Base-by-base conservation (phyloP, 2,329 filamentous ascomycete species). In the Calonectria crousiana region DNA sequence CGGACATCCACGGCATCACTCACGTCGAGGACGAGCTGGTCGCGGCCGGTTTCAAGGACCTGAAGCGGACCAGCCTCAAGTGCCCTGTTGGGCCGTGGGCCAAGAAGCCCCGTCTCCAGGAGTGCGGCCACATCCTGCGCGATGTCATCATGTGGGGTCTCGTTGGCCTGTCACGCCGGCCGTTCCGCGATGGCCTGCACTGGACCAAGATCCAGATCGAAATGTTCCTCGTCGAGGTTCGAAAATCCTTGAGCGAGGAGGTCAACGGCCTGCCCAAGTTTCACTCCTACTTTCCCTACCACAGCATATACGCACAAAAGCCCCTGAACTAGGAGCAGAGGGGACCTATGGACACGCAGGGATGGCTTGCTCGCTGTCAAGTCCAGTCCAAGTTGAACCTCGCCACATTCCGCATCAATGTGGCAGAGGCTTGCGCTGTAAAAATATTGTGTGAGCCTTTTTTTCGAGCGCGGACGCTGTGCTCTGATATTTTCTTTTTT, bases 81-180 rank as follows among this genome's bases (percentile, higher is more conserved):
- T 86, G 85, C 10, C 89, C 89, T 5, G 78, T 89, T 2, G 89
- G 89, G 20, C 81, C 85, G 4, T 90, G 89, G 89, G 84, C 88
- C 3, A 83, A 84, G 62, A 84, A 84, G 70, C 78, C 82, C 32
- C 83, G 85, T 4, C 83, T 88, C 26, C 84, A 86, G 60, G 83
- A 87, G 44, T 88, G 86, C 75, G 88, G 88, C 2, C 82, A 87
- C 38, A 84, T 89, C 30, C 78, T 89, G 73, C 82, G 87, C 41
- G 87, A 87, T 32, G 84, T 85, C 5, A 80, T 86, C 67, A 81
- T 86, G 77, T 83, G 84, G 79, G 85, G 85, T 2, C 81, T 88
- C 32, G 79, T 84, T 34, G 86, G 86, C 2, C 75, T 87, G 11
- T 79, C 84, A 11, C 81, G 84, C 56, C 80, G 82, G 30, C 84